Percentiles rank a stretch among this genome's conserved stretches.
phyloP scores from a whole-genome alignment of 2,329 filamentous ascomycete genomes.

The Pestalotiopsis sp. region DNA sequence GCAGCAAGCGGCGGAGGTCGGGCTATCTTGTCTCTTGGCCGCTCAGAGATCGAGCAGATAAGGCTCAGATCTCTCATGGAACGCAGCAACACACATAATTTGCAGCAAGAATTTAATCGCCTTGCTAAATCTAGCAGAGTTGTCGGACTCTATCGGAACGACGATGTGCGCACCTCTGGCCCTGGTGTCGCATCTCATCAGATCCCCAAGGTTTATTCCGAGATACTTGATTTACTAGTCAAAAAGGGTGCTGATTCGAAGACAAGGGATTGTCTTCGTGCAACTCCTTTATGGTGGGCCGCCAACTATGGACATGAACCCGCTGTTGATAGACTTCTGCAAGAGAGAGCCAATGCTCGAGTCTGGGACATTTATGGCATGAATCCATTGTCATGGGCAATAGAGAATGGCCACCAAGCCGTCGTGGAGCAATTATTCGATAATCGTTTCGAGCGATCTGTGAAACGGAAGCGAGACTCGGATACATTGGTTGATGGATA shows the following conservation, averaged over 20 bases:
- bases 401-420: no score
- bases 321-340: background rate
- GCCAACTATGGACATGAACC: background rate
- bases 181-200: background rate
- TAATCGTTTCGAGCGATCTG: no score
- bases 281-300: background rate
- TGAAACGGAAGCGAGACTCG: no score
- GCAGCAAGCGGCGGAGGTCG: background rate
- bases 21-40: background rate
- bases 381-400: background rate
- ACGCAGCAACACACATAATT: no score
- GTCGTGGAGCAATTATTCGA: no score
- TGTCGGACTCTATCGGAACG: background rate
- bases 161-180: background rate
- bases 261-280: background rate
- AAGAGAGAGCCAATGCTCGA: fast-evolving
- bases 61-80: no score
- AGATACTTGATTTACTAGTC: background rate
- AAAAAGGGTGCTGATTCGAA: background rate
- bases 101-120: no score
- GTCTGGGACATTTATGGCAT: background rate
- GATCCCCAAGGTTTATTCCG: background rate
- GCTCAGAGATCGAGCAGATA: background rate
- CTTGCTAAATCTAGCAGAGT: background rate
- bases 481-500: no score